Base-by-base conservation (phyloP, 2,329 filamentous ascomycete genomes). In the Tolypocladium tundrense region DNA sequence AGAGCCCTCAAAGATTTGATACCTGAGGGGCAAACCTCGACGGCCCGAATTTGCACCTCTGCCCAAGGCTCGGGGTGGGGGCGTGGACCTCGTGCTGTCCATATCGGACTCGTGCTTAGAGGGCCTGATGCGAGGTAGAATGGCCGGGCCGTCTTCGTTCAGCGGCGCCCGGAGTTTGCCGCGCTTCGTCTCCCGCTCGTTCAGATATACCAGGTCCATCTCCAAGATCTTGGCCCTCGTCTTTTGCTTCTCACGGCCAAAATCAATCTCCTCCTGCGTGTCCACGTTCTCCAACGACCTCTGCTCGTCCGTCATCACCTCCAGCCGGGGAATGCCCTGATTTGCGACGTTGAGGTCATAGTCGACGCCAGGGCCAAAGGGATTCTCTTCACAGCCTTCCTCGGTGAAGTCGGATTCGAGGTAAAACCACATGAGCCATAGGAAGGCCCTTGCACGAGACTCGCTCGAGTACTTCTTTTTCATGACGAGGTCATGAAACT, bases 351-450 rank as follows among this genome's bases (percentile, higher is more conserved):
- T 81, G 1, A 83, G 74, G 10, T 78, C 81, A 61, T 88, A 88
- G 66, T 87, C 85, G 2, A 88, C 82, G 14, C 85, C 86, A 13
- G 78, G 70, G 0, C 94, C 94, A 66, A 97, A 99, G 0, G 94
- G 94, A 67, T 99, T 99, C 65, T 90, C 87, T 53, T 90, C 81
- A 51, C 91, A 93, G 58, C 90, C 91, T 66, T 96, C 90, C 65
- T 88, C 85, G 0, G 90, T 90, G 65, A 97, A 97, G 70, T 97
- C 91, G 35, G 92, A 96, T 71, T 99, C 94, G 21, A 99, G 81
- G 69, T 99, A 97, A 79, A 94, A 97, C 94, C 94, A 99, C 86
- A 99, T 95, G 62, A 99, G 78, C 94, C 94, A 99, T 24, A 99
- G 76, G 65, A 99, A 99, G 0, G 93, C 93, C 51, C 78, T 86